These are phyloP conservation scores for Carex pumila DNA, from an alignment of 176 grass and related monocot species.

Conservation along the genomic window DNA sequence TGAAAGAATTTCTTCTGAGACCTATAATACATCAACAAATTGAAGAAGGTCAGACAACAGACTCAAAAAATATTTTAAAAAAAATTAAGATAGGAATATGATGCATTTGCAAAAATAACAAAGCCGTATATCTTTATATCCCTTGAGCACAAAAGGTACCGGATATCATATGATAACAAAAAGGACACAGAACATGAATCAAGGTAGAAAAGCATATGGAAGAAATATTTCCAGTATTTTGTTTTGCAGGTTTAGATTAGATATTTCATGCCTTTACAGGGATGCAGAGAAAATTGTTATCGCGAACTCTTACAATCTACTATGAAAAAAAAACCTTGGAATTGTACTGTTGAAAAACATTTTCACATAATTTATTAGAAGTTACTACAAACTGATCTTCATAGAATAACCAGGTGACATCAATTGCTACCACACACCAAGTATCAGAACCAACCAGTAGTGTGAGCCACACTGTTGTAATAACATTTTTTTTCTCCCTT, in stretches of 20 bases:
- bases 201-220: not conserved
- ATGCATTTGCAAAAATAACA: not conserved
- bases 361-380: not conserved
- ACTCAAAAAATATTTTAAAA: not conserved
- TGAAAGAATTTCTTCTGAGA: slow-evolving; percentile 80
- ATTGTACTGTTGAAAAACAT: not conserved
- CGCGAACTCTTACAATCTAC: not conserved
- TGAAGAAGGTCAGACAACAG: slow-evolving; percentile 19
- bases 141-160: not conserved
- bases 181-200: not conserved
- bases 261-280: not conserved
- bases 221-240: not conserved
- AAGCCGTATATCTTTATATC: not conserved
- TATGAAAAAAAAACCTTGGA: not conserved
- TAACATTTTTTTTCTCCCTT: not conserved
- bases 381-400: not conserved
- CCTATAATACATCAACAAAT: slow-evolving; percentile 44
- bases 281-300: not conserved
- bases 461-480: not conserved
- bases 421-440: not conserved
- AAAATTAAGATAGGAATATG: not conserved
- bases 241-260: not conserved
- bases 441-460: not conserved
- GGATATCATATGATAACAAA: not conserved
- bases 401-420: not conserved